Base-by-base conservation (phyloP, 306 rosid genomes). In the Cicer chorassanicum region DNA sequence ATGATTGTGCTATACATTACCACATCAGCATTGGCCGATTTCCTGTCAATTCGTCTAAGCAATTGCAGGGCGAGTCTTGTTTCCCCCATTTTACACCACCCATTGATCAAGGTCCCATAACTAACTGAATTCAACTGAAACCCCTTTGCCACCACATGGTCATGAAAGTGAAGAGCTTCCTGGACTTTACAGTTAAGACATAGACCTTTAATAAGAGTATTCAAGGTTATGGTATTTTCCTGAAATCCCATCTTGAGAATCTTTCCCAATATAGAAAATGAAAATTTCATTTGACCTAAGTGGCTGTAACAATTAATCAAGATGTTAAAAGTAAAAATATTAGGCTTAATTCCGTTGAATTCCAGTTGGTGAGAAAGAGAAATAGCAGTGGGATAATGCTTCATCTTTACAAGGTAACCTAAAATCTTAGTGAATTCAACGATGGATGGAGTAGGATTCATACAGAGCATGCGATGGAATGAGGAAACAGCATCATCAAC, bases 31-130 rank as follows among this genome's bases (percentile, higher is more conserved):
- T 6, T 29, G 4, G 11, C 18, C 2, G 6, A 34, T 13, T 60
- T 60, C 1, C 44, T 5, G 8, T 68, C 43, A 9, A 77, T 44
- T 8, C 7, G 49, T 24, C 75, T 18, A 6, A 77, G 3, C 29
- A 77, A 11, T 6, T 21, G 9, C 29, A 76, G 1, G 0, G 68
- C 59, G 0, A n/a, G n/a, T n/a, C n/a, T n/a, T n/a, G n/a, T n/a
- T n/a, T n/a, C n/a, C n/a, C n/a, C 71, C 0, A 18, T 48, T 36
- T 75, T 63, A 50, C 75, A 77, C 4, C 42, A 21, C 0, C 55
- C 76, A 36, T 68, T 48, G 2, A 61, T 74, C 21, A 74, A 48
- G 1, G 5, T 70, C 4, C 43, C 72, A 50, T 70, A 78, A 14
- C 38, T 70, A 19, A 69, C 34, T 18, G 2, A 39, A 13, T 78